phyloP scores from a whole-genome alignment of 2,329 filamentous ascomycete species.

The Cladobotryum protrusum region DNA sequence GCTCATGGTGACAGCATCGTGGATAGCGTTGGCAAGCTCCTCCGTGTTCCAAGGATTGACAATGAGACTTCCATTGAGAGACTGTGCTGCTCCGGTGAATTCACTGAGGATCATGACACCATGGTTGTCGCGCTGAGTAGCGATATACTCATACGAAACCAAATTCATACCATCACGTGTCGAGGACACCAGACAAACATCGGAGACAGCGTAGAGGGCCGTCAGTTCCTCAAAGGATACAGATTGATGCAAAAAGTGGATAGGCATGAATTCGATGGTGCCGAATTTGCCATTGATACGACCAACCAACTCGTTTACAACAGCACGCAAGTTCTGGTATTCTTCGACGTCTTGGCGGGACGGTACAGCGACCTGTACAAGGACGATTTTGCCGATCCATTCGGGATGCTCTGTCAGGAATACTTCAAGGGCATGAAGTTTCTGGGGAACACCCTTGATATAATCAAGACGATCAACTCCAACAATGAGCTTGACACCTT shows the following conservation, averaged over 20 bases:
- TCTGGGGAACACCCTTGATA: conserved; percentile 98
- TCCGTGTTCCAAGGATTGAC: conserved; percentile 99
- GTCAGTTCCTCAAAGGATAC: conserved; percentile 93
- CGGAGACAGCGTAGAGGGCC: conserved; percentile 85
- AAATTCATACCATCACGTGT: conserved; percentile 99
- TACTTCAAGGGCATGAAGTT: conserved; percentile 91
- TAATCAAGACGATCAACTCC: conserved; percentile 96
- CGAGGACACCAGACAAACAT: conserved; percentile 86
- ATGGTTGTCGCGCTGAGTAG: conserved; percentile 82
- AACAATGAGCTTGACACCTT: conserved; percentile 92
- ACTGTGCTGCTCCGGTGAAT: conserved; percentile 93
- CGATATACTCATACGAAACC: conserved; percentile 97
- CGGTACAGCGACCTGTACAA: conserved; percentile 93
- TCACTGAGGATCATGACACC: conserved; percentile 94
- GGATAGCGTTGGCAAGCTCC: conserved; percentile 85
- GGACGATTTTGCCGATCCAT: conserved; percentile 94
- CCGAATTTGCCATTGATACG: conserved; percentile 96
- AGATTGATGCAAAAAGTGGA: conserved; percentile 96
- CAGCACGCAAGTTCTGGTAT: conserved; percentile 90
- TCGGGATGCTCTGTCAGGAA: conserved; percentile 96
- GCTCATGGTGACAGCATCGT: conserved; percentile 95
- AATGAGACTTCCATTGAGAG: conserved; percentile 84
- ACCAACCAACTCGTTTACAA: conserved; percentile 94
- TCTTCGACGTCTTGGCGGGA: conserved; percentile 95
- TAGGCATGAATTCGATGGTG: conserved; percentile 97